Evolutionary conservation across 768 basidiomycete species (phyloP).

Genomic region (Tylopilus rubrobrunneus): DNA sequence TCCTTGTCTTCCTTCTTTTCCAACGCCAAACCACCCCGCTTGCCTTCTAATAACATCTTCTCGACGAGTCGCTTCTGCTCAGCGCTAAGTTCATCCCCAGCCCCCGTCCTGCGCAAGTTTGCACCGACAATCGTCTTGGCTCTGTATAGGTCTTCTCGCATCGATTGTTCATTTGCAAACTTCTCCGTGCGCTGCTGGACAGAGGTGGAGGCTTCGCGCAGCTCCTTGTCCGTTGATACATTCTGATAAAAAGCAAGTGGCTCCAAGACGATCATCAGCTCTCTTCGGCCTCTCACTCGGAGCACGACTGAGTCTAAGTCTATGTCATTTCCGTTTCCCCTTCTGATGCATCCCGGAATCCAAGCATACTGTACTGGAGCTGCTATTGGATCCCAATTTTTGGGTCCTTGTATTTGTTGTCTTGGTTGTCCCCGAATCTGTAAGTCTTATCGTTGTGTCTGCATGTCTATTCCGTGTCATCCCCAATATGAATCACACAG

Average conservation of each 20-base stretch:
- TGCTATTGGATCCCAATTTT: conserved; percentile 56
- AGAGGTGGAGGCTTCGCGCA: conserved; percentile 74
- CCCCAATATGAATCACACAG: conserved; percentile 30
- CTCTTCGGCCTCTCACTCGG: conserved; percentile 73
- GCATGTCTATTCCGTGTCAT: not conserved
- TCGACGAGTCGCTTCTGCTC: conserved; percentile 78
- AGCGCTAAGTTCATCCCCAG: conserved; percentile 55
- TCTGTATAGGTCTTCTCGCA: conserved; percentile 76
- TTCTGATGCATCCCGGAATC: conserved; percentile 14
- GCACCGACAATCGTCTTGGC: conserved; percentile 66
- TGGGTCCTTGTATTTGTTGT: conserved; percentile 58
- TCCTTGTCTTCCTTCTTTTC: conserved; percentile 55
- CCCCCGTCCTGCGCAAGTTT: conserved; percentile 58
- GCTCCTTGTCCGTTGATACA: conserved; percentile 64
- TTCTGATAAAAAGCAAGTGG: conserved; percentile 77
- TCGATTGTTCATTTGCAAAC: conserved; percentile 68
- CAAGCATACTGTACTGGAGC: conserved; percentile 33
- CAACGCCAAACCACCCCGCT: conserved; percentile 72
- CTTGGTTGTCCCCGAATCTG: conserved; percentile 60
- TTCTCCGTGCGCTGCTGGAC: conserved; percentile 66
- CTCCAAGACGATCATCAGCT: conserved; percentile 50
- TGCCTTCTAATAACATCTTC: conserved; percentile 74
- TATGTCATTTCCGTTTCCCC: conserved; percentile 21
- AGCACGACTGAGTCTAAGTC: conserved; percentile 12
- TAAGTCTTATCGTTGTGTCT: conserved; percentile 36